Percentiles rank a stretch among this genome's conserved stretches.
Conservation (phyloP, 108 stramenopile genomes). For the Asterionellopsis glacialis region DNA sequence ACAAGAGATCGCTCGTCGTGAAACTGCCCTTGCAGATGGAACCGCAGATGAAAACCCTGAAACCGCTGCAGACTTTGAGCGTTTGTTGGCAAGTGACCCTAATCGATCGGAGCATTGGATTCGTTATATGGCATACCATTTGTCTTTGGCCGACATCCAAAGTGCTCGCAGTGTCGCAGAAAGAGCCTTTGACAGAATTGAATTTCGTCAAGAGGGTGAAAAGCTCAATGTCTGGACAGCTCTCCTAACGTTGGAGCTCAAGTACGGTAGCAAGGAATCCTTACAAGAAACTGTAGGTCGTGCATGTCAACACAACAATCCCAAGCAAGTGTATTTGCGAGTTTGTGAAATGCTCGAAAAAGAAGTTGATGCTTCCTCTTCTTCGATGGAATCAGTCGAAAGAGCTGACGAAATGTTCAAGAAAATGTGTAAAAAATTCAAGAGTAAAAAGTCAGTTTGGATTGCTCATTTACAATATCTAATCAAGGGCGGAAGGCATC, state of each 20-base stretch:
- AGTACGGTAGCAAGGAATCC: conserved; percentile 75
- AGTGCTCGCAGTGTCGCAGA: conserved; percentile 87
- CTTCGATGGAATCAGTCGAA: conserved; percentile 30
- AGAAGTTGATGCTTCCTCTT: conserved; percentile 40
- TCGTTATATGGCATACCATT: conserved; percentile 94
- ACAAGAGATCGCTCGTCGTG: conserved; percentile 67
- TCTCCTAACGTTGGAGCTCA: conserved; percentile 88
- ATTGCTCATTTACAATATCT: conserved; percentile 77
- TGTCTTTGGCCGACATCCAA: conserved; percentile 89
- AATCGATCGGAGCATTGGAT: conserved; percentile 93
- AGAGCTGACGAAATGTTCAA: conserved; percentile 68
- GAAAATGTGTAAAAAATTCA: conserved; percentile 87
- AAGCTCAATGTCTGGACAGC: conserved; percentile 96
- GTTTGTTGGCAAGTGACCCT: conserved; percentile 85
- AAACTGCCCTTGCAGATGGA: conserved; percentile 83
- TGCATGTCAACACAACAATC: conserved; percentile 88
- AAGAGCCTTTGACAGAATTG: conserved; percentile 86
- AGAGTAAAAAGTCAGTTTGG: conserved; percentile 91
- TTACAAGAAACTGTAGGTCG: conserved; percentile 69
- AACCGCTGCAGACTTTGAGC: conserved; percentile 92
- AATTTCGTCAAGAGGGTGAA: conserved; percentile 86
- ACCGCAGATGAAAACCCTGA: conserved; percentile 87
- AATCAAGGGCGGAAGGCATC: conserved; percentile 61
- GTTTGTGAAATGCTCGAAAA: conserved; percentile 84
- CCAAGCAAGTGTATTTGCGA: conserved; percentile 87